Conservation (phyloP, 2,329 filamentous ascomycete genomes). For the Teratosphaeria viscida region DNA sequence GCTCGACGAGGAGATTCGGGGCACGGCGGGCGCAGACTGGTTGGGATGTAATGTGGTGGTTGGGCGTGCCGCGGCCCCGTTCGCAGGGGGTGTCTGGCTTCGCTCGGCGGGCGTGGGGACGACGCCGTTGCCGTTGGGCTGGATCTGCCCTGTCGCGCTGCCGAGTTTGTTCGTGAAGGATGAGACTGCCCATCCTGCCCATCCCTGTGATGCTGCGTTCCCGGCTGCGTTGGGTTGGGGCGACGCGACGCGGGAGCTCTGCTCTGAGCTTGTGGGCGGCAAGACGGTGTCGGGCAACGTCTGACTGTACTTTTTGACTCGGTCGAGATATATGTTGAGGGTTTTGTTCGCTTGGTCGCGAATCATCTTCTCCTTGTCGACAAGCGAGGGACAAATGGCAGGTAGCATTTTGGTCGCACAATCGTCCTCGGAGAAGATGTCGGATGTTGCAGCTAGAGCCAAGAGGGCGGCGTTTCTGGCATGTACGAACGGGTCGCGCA, state of each 20-base stretch:
- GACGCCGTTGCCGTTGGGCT: conserved; percentile 44
- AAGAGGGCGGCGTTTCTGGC: conserved; percentile 81
- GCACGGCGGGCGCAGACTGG: conserved; percentile 19
- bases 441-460: conserved; percentile 73
- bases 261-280: conserved; percentile 49
- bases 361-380: conserved; percentile 92
- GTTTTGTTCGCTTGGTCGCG: conserved; percentile 87
- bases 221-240: conserved; percentile 45
- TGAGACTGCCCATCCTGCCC: conserved; percentile 97
- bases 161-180: conserved; percentile 94
- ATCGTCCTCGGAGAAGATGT: conserved; percentile 83
- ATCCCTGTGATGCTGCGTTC: conserved; percentile 39
- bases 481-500: conserved; percentile 90
- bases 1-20: conserved; percentile 17
- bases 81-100: conserved; percentile 39
- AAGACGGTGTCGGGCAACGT: conserved; percentile 72
- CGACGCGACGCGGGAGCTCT: conserved; percentile 60
- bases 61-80: conserved; percentile 21
- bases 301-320: conserved; percentile 66
- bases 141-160: conserved; percentile 75
- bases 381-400: conserved; percentile 67
- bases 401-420: conserved; percentile 76
- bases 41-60: conserved; percentile 14
- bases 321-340: conserved; percentile 72
- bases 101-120: conserved; percentile 35